Evolutionary conservation across 306 rosid genomes (phyloP).

Genomic region (Psophocarpus tetragonolobus): DNA sequence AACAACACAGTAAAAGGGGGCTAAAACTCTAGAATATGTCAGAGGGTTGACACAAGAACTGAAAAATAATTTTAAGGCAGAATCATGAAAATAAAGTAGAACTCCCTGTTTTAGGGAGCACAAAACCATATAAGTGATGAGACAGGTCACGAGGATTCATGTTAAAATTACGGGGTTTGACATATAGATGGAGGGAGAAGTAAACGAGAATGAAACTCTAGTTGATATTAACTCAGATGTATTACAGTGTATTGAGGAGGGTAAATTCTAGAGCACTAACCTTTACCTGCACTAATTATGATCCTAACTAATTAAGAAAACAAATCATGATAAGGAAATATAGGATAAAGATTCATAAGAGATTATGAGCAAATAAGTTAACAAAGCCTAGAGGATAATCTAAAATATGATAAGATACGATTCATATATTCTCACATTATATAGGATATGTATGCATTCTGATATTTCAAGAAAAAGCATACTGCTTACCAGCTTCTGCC

Average conservation of each 20-base stretch:
- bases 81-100: neutral
- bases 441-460: neutral
- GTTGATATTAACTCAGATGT: neutral
- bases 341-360: neutral
- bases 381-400: neutral
- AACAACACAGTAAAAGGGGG: neutral
- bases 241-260: neutral
- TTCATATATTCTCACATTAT: neutral
- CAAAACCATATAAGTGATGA: neutral
- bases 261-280: neutral
- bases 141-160: neutral
- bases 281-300: neutral
- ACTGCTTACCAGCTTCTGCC: conserved; percentile 92
- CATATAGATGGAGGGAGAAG: neutral
- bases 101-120: neutral
- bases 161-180: neutral
- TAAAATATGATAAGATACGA: neutral
- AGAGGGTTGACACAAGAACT: neutral
- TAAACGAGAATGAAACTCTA: neutral
- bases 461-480: neutral
- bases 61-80: neutral
- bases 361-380: neutral
- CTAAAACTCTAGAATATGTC: neutral
- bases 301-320: neutral
- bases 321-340: neutral